Evolutionary conservation across 2,329 filamentous ascomycete species (phyloP).

Genomic region (Arthroderma sp.): DNA sequence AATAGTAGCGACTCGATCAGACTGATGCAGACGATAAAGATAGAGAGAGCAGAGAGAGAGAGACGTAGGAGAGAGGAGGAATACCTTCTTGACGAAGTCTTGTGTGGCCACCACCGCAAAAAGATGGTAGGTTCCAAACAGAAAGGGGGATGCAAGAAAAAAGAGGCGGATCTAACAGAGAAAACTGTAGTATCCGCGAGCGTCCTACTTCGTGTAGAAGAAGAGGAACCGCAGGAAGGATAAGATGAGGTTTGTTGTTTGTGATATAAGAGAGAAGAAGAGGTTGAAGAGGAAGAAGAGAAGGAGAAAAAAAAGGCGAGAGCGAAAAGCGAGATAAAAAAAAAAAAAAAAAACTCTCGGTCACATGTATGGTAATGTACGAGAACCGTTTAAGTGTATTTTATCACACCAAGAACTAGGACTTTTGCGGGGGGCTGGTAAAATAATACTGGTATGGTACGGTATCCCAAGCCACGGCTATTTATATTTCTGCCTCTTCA

Average conservation of each 20-base stretch:
- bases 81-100: too few relatives aligned
- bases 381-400: too few relatives aligned
- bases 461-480: too few relatives aligned
- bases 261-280: constrained; percentile 2
- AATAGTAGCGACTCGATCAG: too few relatives aligned
- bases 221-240: constrained; percentile 13
- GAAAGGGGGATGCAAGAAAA: constrained; percentile 4
- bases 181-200: constrained; percentile 12
- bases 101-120: constrained; percentile 6
- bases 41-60: too few relatives aligned
- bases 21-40: too few relatives aligned
- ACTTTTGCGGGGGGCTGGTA: too few relatives aligned
- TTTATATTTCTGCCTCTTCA: too few relatives aligned
- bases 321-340: background rate
- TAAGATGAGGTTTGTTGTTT: constrained; percentile 1
- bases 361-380: too few relatives aligned
- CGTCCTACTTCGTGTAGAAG: constrained; percentile 12
- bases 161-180: constrained; percentile 11
- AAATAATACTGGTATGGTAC: too few relatives aligned
- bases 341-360: background rate
- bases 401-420: too few relatives aligned
- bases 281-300: constrained; percentile 4
- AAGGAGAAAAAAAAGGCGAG: constrained; percentile 4
- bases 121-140: background rate
- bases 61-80: too few relatives aligned